Evolutionary conservation across 192 early-diverging fungal species (phyloP), one percentile per base, ranked within the genome.

Genomic region (Coemansia asiatica): DNA sequence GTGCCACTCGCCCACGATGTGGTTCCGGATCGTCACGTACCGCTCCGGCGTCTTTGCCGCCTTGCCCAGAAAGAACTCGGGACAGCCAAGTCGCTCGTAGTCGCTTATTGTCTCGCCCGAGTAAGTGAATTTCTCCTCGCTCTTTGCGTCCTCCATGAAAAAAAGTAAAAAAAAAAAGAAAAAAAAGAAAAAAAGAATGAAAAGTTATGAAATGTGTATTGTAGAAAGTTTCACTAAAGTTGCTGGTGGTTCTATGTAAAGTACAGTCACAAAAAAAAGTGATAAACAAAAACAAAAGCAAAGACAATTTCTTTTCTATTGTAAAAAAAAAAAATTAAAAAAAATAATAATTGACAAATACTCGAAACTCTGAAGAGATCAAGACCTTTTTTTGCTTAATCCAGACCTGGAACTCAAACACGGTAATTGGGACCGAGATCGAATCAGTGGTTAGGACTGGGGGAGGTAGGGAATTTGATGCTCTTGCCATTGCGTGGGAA

Each of bases 21-120:
- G 86, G 81, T 98, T 98, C 44, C 95, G 82, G 56, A 98, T 96
- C 35, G 73, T 71, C 47, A 92, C 75, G 74, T 98, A 98, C 56
- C 95, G 85, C 56, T 94, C 91, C 0, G 94, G 92, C 23, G 94
- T 94, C 69, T 95, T 94, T 57, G 83, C 83, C 13, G 84, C 76
- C 51, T 87, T 85, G 23, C 89, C 87, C 12, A 64, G 60, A 65
- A 91, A 92, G 66, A 89, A 93, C 84, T 92, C 90, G 1, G 55
- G 7, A 47, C 79, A 82, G 25, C 28, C 67, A 1, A 31, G 47
- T 6, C 53, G 56, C 71, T 82, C 79, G 1, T 48, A 40, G 25
- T 64, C 67, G 48, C 55, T 28, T 1, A 66, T 55, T 2, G 38
- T n/a, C 12, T 49, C 35, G 6, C 46, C 53, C 22, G 72, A 62